These are phyloP conservation scores for Dorcoceras hygrometricum DNA, from an alignment of 257 asterid species.

Conservation along the genomic window DNA sequence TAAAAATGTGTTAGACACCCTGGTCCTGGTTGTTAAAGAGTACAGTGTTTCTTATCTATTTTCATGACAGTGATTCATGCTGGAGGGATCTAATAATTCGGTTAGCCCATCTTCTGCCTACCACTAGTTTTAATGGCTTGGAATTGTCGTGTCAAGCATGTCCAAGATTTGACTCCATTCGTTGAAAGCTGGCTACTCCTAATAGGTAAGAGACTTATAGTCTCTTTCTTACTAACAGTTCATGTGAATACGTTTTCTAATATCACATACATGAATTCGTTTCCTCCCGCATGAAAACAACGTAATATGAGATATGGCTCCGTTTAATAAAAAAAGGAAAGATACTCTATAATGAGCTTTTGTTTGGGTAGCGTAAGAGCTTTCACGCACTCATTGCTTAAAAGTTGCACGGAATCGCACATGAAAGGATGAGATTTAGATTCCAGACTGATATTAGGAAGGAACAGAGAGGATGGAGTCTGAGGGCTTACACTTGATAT, in stretches of 20 bases:
- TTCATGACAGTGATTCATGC: neutral
- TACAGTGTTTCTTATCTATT: neutral
- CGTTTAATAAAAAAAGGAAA: neutral
- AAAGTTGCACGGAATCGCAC: neutral
- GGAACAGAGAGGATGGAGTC: neutral
- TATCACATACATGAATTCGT: constrained; percentile 4
- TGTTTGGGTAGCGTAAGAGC: constrained; percentile 3
- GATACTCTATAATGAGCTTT: neutral
- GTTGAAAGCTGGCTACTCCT: constrained; percentile 14
- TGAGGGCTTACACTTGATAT: neutral
- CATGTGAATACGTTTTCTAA: constrained; percentile 18
- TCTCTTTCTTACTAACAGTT: constrained; percentile 10
- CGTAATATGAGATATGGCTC: constrained; percentile 1
- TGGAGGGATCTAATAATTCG: neutral
- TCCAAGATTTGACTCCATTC: constrained; percentile 28
- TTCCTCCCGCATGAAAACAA: neutral
- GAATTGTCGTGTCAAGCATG: neutral
- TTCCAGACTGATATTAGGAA: neutral
- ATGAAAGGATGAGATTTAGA: neutral
- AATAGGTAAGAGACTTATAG: constrained; percentile 20
- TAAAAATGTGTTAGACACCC: constrained; percentile 17
- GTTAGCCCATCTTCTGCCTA: neutral
- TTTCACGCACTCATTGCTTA: neutral
- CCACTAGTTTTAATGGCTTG: neutral
- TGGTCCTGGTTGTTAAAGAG: constrained; percentile 3